Percentiles rank a stretch among this genome's conserved stretches.
These are phyloP conservation scores for Nigrospora oryzae DNA, from an alignment of 2,329 filamentous ascomycete genomes.

Conservation along the genomic window DNA sequence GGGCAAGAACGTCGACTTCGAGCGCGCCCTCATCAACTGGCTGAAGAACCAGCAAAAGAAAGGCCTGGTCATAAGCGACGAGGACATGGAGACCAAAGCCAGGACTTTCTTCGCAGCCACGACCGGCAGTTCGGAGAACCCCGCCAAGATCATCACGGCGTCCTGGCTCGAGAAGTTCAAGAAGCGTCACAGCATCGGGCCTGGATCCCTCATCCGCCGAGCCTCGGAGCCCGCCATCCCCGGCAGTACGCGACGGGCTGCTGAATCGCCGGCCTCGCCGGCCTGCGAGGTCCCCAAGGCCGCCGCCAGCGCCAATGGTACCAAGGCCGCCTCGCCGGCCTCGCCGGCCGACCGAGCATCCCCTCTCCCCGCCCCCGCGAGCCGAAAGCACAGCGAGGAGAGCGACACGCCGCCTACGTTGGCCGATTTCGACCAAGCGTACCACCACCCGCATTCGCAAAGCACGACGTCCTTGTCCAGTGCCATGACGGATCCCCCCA, in stretches of 20 bases:
- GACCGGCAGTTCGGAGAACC: conserved; percentile 54
- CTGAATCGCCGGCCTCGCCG: conserved; percentile 43
- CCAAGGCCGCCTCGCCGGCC: conserved; percentile 46
- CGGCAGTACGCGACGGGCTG: conserved; percentile 52
- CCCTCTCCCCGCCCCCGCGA: conserved; percentile 62
- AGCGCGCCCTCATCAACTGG: conserved; percentile 83
- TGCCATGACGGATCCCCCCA: conserved; percentile 54
- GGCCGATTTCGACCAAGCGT: conserved; percentile 48
- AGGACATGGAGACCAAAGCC: conserved; percentile 79
- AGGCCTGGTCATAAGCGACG: conserved; percentile 66
- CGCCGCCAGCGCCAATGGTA: conserved; percentile 20
- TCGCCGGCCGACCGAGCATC: conserved; percentile 61
- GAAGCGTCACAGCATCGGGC: conserved; percentile 62
- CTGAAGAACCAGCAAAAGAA: conserved; percentile 71
- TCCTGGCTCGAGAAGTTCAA: conserved; percentile 95
- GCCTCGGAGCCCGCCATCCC: conserved; percentile 64
- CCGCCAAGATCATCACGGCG: conserved; percentile 61
- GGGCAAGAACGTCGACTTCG: conserved; percentile 76
- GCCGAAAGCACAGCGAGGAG: conserved; percentile 57
- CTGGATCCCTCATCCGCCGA: conserved; percentile 41
- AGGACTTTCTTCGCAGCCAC: conserved; percentile 67
- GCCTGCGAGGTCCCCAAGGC: conserved; percentile 54
- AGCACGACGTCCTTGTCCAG: conserved; percentile 60
- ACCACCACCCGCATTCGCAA: conserved; percentile 58
- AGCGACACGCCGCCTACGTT: conserved; percentile 52